Evolutionary conservation across 345 rosid genomes (phyloP).

Genomic region (Lepidium africanum): DNA sequence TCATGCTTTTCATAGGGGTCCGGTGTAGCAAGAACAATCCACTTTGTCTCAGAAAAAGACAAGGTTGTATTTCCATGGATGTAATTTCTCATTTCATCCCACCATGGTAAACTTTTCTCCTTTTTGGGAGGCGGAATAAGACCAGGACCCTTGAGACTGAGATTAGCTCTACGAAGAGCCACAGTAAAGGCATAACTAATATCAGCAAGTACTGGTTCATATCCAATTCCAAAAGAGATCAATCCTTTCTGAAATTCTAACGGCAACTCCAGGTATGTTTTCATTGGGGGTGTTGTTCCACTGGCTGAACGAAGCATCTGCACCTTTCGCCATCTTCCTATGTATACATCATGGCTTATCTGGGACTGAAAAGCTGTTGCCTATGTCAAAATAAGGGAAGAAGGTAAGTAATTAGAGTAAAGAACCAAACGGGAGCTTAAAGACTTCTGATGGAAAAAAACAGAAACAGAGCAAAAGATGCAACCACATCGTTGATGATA

Average conservation of each 20-base stretch:
- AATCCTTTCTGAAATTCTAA: conserved; percentile 66
- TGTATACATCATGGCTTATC: conserved; percentile 66
- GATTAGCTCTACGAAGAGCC: conserved; percentile 94
- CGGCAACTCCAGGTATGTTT: conserved; percentile 79
- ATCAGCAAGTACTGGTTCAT: conserved; percentile 89
- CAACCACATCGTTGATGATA: not conserved
- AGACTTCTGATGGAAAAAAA: not conserved
- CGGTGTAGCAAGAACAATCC: conserved; percentile 69
- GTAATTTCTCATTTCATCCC: conserved; percentile 99
- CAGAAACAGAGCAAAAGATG: not conserved
- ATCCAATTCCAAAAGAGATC: conserved; percentile 81
- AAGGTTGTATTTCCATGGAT: conserved; percentile 71
- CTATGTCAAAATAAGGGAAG: conserved; percentile 34
- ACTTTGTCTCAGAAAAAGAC: conserved; percentile 57
- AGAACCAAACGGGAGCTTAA: not conserved
- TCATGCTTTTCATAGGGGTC: conserved; percentile 92
- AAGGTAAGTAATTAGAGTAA: not conserved
- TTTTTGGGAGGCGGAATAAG: conserved; percentile 63
- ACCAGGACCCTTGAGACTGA: conserved; percentile 67
- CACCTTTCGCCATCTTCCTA: conserved; percentile 98
- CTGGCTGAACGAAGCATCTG: conserved; percentile 81
- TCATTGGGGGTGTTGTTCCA: conserved; percentile 95
- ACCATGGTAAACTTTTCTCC: conserved; percentile 96
- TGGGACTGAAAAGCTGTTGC: conserved; percentile 97
- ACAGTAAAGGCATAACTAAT: conserved; percentile 89